phyloP scores from a whole-genome alignment of 805 yeast genomes.

The Metschnikowia lochheadii region DNA sequence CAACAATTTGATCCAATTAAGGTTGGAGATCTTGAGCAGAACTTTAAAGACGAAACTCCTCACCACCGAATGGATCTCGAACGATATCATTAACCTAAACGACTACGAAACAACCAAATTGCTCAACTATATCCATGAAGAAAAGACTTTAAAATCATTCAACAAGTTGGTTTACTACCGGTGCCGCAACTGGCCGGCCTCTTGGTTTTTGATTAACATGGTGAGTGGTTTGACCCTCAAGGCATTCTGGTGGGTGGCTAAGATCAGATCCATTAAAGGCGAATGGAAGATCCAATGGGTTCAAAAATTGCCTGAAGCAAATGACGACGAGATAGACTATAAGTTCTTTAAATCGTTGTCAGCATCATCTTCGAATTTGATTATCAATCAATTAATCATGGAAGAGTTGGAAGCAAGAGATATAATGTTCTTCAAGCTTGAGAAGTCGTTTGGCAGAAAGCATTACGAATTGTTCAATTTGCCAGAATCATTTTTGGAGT shows the following conservation, averaged over 20 bases:
- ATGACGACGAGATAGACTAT: conserved; percentile 21
- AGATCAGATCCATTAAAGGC: conserved; percentile 46
- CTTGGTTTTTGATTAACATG: conserved; percentile 49
- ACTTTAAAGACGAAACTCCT: conserved; percentile 54
- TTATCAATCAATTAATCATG: conserved; percentile 49
- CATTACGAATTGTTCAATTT: not conserved
- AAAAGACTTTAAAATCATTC: conserved; percentile 16
- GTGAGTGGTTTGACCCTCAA: conserved; percentile 34
- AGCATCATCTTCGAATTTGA: conserved; percentile 42
- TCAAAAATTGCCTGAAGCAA: conserved; percentile 24
- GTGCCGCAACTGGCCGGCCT: conserved; percentile 51
- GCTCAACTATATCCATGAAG: conserved; percentile 27
- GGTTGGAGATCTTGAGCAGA: conserved; percentile 45
- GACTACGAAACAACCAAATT: conserved; percentile 45
- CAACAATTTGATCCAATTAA: conserved; percentile 39
- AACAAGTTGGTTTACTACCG: conserved; percentile 38
- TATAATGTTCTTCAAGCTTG: conserved; percentile 28
- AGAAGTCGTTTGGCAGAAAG: conserved; percentile 2
- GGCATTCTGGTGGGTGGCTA: conserved; percentile 51
- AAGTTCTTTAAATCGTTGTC: conserved; percentile 38
- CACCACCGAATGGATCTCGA: conserved; percentile 68
- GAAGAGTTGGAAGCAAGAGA: conserved; percentile 44
- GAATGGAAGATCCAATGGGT: conserved; percentile 56
- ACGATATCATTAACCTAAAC: conserved; percentile 48
- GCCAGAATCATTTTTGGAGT: conserved; percentile 2